phyloP scores from a whole-genome alignment of 139 green algal genomes.

The Gonium pectorale region DNA sequence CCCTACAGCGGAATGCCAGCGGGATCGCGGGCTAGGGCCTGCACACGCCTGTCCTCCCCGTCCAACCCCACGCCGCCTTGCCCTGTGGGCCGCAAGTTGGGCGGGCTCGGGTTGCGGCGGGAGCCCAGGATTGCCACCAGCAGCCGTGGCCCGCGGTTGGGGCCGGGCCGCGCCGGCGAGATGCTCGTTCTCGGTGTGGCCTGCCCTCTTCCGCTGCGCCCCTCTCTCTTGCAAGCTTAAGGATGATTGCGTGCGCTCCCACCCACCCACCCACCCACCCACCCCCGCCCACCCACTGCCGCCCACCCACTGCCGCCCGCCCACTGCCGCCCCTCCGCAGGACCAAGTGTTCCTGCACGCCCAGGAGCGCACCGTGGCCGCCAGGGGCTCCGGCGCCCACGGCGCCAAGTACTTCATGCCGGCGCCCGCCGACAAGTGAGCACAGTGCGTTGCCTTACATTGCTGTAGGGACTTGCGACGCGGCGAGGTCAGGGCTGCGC shows the following conservation, averaged over 20 bases:
- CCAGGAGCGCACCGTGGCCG: slow-evolving; percentile 52
- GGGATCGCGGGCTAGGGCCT: too few species aligned
- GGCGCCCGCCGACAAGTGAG: slow-evolving; percentile 11
- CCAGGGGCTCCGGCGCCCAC: background rate
- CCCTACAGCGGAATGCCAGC: too few species aligned
- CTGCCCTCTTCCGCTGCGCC: background rate
- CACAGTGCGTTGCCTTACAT: too few species aligned
- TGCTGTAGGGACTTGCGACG: too few species aligned
- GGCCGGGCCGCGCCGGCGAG: too few species aligned
- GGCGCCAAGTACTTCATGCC: slow-evolving; percentile 36
- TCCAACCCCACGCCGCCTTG: too few species aligned
- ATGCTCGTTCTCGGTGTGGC: too few species aligned
- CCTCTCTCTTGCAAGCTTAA: background rate
- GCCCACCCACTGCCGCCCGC: background rate
- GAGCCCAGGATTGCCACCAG: too few species aligned
- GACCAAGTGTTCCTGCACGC: slow-evolving; percentile 64
- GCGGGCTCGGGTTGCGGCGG: too few species aligned
- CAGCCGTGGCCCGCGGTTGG: too few species aligned
- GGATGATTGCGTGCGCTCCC: background rate
- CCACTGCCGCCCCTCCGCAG: slow-evolving; percentile 46
- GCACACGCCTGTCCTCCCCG: too few species aligned
- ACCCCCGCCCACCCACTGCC: background rate
- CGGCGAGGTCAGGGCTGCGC: background rate
- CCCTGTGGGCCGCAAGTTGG: too few species aligned
- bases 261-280: background rate